Base-by-base conservation (phyloP, 805 yeast genomes). In the Saccharomycopsis vini region DNA sequence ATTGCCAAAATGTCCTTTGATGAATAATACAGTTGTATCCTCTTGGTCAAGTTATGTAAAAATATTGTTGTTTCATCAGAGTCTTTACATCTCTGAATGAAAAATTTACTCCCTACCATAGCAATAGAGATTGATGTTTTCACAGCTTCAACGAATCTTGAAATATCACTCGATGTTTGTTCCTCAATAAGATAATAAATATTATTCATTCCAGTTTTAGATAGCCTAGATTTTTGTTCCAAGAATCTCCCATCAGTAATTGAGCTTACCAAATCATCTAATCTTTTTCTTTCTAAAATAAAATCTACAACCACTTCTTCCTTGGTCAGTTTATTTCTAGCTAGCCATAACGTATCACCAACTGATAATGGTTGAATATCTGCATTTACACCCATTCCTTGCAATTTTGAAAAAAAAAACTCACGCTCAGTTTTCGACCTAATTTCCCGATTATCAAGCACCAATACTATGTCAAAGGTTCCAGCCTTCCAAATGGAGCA, bases 331-430 rank as follows among this genome's bases (percentile, higher is more conserved):
- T 65, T 72, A 54, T 87, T 73, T 44, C 72, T 71, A 0, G 96
- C 98, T 2, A 88, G 69, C 98, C 97, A 92, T 7, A 82, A 50
- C 1, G 81, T 81, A 63, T 92, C 99, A 4, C 98, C 97, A 2
- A 89, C 75, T 0, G 92, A 64, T 23, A 92, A 65, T 1, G 84
- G 66, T 39, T 74, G 60, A 1, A 71, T 73, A 18, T 74, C 79
- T 40, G 74, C 66, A 3, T 62, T 59, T 1, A 82, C 65, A 0
- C 78, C 79, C 7, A 66, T 56, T 16, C 66, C 60, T 0, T 55
- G 56, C 15, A 90, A 63, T 33, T 79, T 73, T 2, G 66, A 68
- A 1, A 68, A 62, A 55, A 92, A 88, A 58, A 74, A 87, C 44
- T 76, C 81, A 12, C 96, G 68, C 35, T 89, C 87, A 24, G 61